Evolutionary conservation across 78 protist species (phyloP), one percentile per base, ranked within the genome.

Genomic region (Polysphondylium violaceum): DNA sequence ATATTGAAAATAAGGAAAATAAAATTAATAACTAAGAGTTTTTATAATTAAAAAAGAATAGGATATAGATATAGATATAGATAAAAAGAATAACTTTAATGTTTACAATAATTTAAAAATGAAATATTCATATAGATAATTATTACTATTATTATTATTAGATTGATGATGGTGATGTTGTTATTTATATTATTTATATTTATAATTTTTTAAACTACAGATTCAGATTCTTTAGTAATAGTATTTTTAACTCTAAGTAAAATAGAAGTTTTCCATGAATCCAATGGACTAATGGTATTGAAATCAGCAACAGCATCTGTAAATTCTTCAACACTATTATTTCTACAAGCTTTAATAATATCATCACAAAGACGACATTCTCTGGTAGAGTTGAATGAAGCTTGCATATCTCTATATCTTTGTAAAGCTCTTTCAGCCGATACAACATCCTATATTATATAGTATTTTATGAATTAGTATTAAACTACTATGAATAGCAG

Each of bases 371-470:
- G 47, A 68, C 81, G 74, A 41, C 76, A 73, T 75, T 93, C 96
- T 71, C 96, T 88, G 0, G 94, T 35, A 23, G 55, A 19, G 16
- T 29, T 29, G 51, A 93, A 93, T 53, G 81, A 38, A 17, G 86
- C 92, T 75, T 93, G 94, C 78, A 93, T 43, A 71, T 68, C 81
- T 43, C 74, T 60, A 75, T 88, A 93, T 51, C 92, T 60, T 41
- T 74, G 83, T 27, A 90, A 43, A 14, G 90, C 72, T 44, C 79
- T 63, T 36, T 77, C 83, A 41, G 75, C 87, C 3, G 89, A 78
- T 25, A 88, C 94, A 50, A 88, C 56, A 67, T 88, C 94, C 44
- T 41, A 31, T 1, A 68, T 2, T 38, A 41, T 23, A 36, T 8
- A 44, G n/a, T 27, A 35, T 23, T n/a, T n/a, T n/a, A n/a, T n/a